Conservation (phyloP, 495 filamentous ascomycete genomes). For the Penicillium ochrochloron region DNA sequence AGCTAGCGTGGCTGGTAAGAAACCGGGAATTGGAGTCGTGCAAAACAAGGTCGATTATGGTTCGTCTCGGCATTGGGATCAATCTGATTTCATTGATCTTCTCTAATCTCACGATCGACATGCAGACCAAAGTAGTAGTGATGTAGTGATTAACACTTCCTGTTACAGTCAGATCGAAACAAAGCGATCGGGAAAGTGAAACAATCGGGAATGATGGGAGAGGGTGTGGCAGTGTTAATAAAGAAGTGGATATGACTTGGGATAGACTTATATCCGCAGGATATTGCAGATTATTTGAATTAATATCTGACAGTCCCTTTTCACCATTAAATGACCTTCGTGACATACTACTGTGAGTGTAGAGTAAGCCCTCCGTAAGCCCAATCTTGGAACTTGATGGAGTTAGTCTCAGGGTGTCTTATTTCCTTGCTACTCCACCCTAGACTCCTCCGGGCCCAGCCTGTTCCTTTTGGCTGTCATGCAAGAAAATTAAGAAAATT, state of each 20-base stretch:
- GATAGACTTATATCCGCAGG: not conserved
- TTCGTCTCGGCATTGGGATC: not conserved
- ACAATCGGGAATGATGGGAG: not conserved
- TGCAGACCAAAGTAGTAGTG: not conserved
- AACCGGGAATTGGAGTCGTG: not conserved
- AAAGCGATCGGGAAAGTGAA: constrained; percentile 1
- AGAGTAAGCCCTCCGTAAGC: not conserved
- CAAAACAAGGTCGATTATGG: not conserved
- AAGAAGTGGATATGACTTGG: not conserved
- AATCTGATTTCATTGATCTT: constrained; percentile 4
- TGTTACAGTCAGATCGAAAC: not conserved
- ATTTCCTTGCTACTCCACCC: constrained; percentile 5
- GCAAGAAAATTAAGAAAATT: not conserved
- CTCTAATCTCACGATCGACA: not conserved
- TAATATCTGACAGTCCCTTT: not conserved
- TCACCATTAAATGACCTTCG: not conserved
- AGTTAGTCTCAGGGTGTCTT: constrained; percentile 7
- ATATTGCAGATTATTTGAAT: constrained; percentile 1
- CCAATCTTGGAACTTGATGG: not conserved
- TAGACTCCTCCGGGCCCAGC: not conserved
- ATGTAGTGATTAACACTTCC: not conserved
- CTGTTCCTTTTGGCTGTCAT: not conserved
- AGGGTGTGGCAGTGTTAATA: not conserved
- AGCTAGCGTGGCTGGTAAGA: not conserved
- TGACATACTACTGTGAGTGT: no score